These are phyloP conservation scores for Rostrohypoxylon terebratum DNA, from an alignment of 495 filamentous ascomycete species.

Conservation along the genomic window DNA sequence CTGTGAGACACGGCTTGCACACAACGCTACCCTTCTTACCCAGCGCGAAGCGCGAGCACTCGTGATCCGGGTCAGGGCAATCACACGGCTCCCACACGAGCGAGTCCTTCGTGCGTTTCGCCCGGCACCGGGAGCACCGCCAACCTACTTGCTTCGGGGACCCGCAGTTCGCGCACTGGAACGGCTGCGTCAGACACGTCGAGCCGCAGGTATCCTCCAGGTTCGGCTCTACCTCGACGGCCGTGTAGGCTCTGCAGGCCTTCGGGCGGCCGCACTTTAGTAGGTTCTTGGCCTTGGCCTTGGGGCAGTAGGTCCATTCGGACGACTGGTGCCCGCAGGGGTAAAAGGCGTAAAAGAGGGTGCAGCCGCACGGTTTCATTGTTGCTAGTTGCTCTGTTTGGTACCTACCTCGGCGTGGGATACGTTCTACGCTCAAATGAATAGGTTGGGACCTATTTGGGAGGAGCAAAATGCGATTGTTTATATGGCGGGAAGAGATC, in stretches of 20 bases:
- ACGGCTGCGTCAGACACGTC: constrained; percentile 25
- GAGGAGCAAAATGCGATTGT: not conserved
- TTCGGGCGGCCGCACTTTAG: constrained; percentile 1
- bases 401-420: not conserved
- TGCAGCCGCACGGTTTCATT: constrained; percentile 22
- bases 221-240: not conserved
- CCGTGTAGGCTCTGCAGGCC: not conserved
- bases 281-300: constrained; percentile 28
- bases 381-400: not conserved
- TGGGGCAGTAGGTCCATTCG: constrained; percentile 27
- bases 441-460: not conserved
- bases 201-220: constrained; percentile 32
- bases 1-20: constrained; percentile 11
- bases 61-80: constrained; percentile 4
- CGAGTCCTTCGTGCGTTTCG: not conserved
- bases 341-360: constrained; percentile 18
- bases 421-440: not conserved
- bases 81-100: constrained; percentile 14
- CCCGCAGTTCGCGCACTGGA: constrained; percentile 24
- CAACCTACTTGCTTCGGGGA: constrained; percentile 31
- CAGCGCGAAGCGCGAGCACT: constrained; percentile 8
- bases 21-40: not conserved
- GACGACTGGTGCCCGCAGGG: constrained; percentile 30
- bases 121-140: constrained; percentile 13
- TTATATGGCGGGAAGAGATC: not conserved